These are phyloP conservation scores for Acanthamoeba healyi DNA, from an alignment of 208 protist genomes.

Conservation along the genomic window DNA sequence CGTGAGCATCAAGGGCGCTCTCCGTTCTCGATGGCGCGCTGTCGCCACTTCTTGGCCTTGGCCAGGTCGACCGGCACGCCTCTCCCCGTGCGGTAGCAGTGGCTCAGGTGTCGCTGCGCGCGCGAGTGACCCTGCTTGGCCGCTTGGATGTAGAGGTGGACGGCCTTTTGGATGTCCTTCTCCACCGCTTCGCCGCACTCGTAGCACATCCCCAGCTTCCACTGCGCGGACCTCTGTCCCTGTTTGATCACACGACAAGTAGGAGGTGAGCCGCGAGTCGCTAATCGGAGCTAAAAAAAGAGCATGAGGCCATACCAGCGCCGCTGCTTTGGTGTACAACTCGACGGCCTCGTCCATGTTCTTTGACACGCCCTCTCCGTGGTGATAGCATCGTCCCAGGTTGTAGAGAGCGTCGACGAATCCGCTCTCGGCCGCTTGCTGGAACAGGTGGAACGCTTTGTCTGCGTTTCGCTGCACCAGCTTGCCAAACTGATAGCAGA, in stretches of 20 bases:
- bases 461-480: neutral
- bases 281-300: neutral
- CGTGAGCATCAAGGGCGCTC: neutral
- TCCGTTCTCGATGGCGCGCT: neutral
- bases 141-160: slow-evolving; percentile 28
- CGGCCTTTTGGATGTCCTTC: slow-evolving; percentile 10
- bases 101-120: slow-evolving; percentile 10
- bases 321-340: neutral
- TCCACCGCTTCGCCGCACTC: slow-evolving; percentile 55
- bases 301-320: neutral
- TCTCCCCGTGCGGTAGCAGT: slow-evolving; percentile 9
- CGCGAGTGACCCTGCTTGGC: slow-evolving; percentile 19
- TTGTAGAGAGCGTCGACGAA: neutral
- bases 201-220: slow-evolving; percentile 65
- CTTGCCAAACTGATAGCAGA: neutral
- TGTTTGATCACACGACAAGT: neutral
- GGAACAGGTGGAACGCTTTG: neutral
- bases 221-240: slow-evolving; percentile 16
- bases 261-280: neutral
- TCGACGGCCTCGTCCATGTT: neutral
- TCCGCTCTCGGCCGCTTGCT: neutral
- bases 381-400: neutral
- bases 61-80: neutral
- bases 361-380: neutral
- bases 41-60: slow-evolving; percentile 52